Evolutionary conservation across 1,284 basidiomycete species (phyloP).

Genomic region (Cryptococcus jaspeensis): DNA sequence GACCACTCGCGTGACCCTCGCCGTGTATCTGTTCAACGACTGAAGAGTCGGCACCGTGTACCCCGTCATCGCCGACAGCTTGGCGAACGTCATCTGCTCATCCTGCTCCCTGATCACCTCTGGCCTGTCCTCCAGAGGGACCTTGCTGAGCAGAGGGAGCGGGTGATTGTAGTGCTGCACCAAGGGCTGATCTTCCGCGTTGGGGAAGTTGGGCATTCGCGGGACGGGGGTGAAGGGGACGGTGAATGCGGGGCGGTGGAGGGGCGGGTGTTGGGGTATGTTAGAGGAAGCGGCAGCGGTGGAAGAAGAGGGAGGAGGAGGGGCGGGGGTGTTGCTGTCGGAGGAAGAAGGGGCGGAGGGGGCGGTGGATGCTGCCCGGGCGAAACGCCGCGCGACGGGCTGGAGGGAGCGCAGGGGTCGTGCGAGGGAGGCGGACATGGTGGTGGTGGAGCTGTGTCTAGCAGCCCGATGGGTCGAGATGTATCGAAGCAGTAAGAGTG

Average conservation of each 20-base stretch:
- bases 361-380: slow-evolving; percentile 10
- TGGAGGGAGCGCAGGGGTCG: slow-evolving; percentile 3
- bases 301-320: neutral
- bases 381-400: slow-evolving; percentile 1
- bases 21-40: slow-evolving; percentile 36
- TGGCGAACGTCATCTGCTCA: slow-evolving; percentile 20
- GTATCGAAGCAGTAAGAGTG: neutral
- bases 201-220: slow-evolving; percentile 23
- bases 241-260: slow-evolving; percentile 15
- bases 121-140: slow-evolving; percentile 16
- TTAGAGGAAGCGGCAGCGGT: too few relatives aligned
- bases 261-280: neutral
- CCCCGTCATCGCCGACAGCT: slow-evolving; percentile 34
- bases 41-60: slow-evolving; percentile 31
- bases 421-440: slow-evolving; percentile 2
- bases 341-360: neutral
- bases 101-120: slow-evolving; percentile 27
- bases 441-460: neutral
- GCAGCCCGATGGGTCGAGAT: neutral
- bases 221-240: slow-evolving; percentile 28
- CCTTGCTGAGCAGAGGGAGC: slow-evolving; percentile 19
- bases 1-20: slow-evolving; percentile 40
- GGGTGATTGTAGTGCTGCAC: slow-evolving; percentile 44
- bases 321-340: neutral
- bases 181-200: slow-evolving; percentile 18